Evolutionary conservation across 371 early-diverging fungal species (phyloP).

Genomic region (Capniomyces stellatus): DNA sequence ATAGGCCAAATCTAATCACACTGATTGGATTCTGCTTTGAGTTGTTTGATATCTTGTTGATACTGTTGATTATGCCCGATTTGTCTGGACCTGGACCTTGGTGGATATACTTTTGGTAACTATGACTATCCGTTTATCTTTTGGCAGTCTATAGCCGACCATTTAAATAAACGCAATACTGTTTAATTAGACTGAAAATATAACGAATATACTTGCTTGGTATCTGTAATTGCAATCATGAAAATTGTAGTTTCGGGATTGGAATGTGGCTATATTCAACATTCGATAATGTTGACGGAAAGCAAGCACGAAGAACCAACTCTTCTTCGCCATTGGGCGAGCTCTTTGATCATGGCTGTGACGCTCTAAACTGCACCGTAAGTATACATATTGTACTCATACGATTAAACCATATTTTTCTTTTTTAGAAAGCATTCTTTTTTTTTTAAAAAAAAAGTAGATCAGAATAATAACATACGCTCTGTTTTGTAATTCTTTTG

Average conservation of each 20-base stretch:
- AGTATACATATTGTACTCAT: neutral
- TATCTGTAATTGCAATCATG: neutral
- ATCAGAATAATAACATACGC: too few relatives aligned
- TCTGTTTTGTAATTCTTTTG: too few relatives aligned
- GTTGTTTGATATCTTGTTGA: conserved; percentile 47
- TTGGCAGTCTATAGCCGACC: neutral
- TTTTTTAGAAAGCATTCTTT: too few relatives aligned
- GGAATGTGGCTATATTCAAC: conserved; percentile 90
- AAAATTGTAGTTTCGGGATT: conserved; percentile 41
- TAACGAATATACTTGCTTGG: too few relatives aligned
- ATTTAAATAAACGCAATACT: neutral
- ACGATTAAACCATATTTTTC: neutral
- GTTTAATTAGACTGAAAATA: too few relatives aligned
- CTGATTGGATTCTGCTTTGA: conserved; percentile 81
- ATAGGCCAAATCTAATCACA: conserved; percentile 93
- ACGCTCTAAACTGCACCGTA: conserved; percentile 69
- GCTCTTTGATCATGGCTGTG: conserved; percentile 83
- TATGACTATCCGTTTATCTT: conserved; percentile 1
- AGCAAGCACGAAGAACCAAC: conserved; percentile 92
- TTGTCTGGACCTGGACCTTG: conserved; percentile 53
- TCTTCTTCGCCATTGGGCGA: conserved; percentile 89
- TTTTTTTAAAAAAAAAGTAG: too few relatives aligned
- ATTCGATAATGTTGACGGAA: conserved; percentile 96
- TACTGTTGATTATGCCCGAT: conserved; percentile 48
- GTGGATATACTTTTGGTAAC: conserved; percentile 57